Conservation (phyloP, 129 eudicot genomes). For the Sambucus nigra region DNA sequence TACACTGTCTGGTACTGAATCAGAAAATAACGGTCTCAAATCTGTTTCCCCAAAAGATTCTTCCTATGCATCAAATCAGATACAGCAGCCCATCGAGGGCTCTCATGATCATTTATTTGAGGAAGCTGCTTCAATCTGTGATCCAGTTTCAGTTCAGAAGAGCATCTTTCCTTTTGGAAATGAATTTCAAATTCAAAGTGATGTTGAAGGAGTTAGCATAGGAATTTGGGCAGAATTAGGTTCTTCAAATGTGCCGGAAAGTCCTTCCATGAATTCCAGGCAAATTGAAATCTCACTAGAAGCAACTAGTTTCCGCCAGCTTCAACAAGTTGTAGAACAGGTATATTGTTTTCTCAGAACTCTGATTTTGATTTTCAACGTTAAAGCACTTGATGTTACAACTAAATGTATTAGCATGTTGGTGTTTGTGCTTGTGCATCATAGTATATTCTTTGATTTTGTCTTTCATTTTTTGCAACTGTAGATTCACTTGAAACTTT, state of each 20-base stretch:
- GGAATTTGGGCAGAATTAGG: slow-evolving; percentile 34
- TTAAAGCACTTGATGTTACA: neutral
- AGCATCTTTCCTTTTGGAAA: slow-evolving; percentile 16
- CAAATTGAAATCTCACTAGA: slow-evolving; percentile 59
- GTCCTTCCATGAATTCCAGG: slow-evolving; percentile 40
- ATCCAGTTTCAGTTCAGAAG: slow-evolving; percentile 23
- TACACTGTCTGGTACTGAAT: slow-evolving; percentile 25
- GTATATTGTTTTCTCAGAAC: slow-evolving; percentile 22
- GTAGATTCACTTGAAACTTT: too few species aligned
- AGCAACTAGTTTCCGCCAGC: slow-evolving; percentile 66
- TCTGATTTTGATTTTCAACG: neutral
- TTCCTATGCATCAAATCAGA: slow-evolving; percentile 41
- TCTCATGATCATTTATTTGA: slow-evolving; percentile 32
- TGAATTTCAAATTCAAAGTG: slow-evolving; percentile 35
- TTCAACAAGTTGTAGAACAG: slow-evolving; percentile 74
- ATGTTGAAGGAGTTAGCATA: slow-evolving; percentile 22
- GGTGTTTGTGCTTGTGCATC: neutral
- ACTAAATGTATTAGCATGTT: neutral
- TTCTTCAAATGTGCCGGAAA: slow-evolving; percentile 34
- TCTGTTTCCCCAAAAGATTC: slow-evolving; percentile 40
- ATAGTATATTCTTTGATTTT: neutral
- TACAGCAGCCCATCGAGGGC: slow-evolving; percentile 24
- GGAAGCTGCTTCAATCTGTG: slow-evolving; percentile 20
- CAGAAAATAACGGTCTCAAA: slow-evolving; percentile 25
- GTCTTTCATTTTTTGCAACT: too few species aligned